These are phyloP conservation scores for Coelastrella sp. DNA, from an alignment of 139 green algal species.

Conservation along the genomic window DNA sequence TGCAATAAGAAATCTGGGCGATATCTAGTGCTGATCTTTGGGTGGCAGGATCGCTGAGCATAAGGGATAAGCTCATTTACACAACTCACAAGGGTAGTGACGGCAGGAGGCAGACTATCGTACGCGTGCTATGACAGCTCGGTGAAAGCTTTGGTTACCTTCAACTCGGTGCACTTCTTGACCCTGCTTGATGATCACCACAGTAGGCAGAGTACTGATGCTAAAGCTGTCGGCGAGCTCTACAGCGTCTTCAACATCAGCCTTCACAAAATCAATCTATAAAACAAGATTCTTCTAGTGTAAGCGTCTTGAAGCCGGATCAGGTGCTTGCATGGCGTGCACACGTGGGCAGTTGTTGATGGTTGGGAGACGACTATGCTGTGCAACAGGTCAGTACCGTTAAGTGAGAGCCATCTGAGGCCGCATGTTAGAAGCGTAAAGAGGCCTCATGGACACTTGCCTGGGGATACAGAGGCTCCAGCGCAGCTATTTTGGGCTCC, in stretches of 20 bases:
- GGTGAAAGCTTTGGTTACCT: neutral
- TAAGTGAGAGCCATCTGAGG: neutral
- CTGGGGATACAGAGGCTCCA: neutral
- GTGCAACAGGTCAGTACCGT: no score
- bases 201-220: conserved; percentile 25
- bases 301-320: neutral
- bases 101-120: no score
- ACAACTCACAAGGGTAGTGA: no score
- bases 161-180: conserved; percentile 20
- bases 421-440: neutral
- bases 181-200: neutral
- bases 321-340: neutral
- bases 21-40: no score
- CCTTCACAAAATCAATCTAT: conserved; percentile 24
- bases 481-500: conserved; percentile 19
- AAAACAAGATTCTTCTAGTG: neutral
- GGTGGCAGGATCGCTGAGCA: no score
- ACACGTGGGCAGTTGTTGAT: no score
- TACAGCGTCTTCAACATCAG: conserved; percentile 37
- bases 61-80: no score
- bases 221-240: conserved; percentile 41
- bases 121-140: neutral
- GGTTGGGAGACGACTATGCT: no score
- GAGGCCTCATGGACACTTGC: neutral
- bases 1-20: no score